phyloP scores from a whole-genome alignment of 2,329 filamentous ascomycete genomes.

The Shiraia bambusicola region DNA sequence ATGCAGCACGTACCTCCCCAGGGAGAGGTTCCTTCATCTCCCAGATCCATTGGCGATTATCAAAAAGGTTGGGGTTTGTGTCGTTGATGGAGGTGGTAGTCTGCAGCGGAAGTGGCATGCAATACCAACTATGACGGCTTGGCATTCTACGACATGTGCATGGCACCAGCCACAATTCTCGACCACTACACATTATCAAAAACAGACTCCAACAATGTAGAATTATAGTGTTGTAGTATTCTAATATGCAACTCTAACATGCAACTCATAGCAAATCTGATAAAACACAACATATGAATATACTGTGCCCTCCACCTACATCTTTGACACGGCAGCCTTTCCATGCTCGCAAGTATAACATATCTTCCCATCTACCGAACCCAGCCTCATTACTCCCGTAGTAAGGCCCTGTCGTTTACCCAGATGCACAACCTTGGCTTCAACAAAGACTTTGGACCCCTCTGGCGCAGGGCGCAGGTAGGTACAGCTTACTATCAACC shows the following conservation, averaged over 20 bases:
- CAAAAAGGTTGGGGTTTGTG: slow-evolving; percentile 10
- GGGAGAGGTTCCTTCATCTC: slow-evolving; percentile 46
- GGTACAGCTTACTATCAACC: slow-evolving; percentile 45
- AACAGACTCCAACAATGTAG: no score
- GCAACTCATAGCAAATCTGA: no score
- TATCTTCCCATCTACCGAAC: slow-evolving; percentile 39
- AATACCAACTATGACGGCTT: slow-evolving; percentile 1
- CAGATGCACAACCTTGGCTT: slow-evolving; percentile 49
- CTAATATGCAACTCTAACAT: no score
- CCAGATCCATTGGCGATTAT: slow-evolving; percentile 45
- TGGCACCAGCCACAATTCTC: not conserved
- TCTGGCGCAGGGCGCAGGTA: slow-evolving; percentile 48
- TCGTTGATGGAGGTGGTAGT: slow-evolving; percentile 13
- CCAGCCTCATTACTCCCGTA: slow-evolving; percentile 45
- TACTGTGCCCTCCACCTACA: not conserved
- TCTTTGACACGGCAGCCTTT: slow-evolving; percentile 32
- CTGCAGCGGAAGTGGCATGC: slow-evolving; percentile 7
- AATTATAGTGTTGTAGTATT: not conserved
- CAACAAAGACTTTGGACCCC: slow-evolving; percentile 45
- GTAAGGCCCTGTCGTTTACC: slow-evolving; percentile 46
- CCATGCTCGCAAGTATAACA: slow-evolving; percentile 45
- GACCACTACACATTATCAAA: not conserved
- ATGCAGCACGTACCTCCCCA: slow-evolving; percentile 42
- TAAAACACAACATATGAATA: no score
- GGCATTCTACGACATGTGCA: slow-evolving; percentile 6